These are phyloP conservation scores for Erysiphe neolycopersici DNA, from an alignment of 2,329 filamentous ascomycete species.

Conservation along the genomic window DNA sequence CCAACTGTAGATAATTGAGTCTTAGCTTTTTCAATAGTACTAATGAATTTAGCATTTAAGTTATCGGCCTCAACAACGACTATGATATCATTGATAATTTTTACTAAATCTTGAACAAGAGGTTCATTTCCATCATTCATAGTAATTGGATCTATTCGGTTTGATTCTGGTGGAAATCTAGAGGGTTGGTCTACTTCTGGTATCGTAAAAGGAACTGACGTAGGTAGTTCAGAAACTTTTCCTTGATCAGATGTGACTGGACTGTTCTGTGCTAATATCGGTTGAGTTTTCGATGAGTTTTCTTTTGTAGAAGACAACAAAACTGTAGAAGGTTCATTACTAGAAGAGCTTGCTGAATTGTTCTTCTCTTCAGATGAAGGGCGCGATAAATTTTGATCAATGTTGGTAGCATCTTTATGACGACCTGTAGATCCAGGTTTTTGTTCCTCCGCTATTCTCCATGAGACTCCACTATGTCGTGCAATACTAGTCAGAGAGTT, in stretches of 20 bases:
- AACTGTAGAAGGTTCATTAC: slow-evolving; percentile 12
- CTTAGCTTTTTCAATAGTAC: slow-evolving; percentile 66
- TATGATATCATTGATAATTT: slow-evolving; percentile 90
- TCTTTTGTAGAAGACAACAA: slow-evolving; percentile 11
- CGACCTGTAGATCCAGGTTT: slow-evolving; percentile 22
- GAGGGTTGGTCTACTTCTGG: slow-evolving; percentile 42
- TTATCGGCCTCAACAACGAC: slow-evolving; percentile 74
- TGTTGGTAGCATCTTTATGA: slow-evolving; percentile 28
- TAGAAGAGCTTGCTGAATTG: slow-evolving; percentile 5
- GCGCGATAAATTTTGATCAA: slow-evolving; percentile 8
- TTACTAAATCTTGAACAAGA: slow-evolving; percentile 75
- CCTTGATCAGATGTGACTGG: slow-evolving; percentile 5
- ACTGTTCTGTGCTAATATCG: slow-evolving; percentile 4
- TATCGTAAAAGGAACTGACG: slow-evolving; percentile 14
- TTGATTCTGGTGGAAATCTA: slow-evolving; percentile 28
- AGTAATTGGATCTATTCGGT: slow-evolving; percentile 52
- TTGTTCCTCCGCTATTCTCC: slow-evolving; percentile 41
- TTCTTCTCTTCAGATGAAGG: slow-evolving; percentile 9
- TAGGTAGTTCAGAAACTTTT: not conserved
- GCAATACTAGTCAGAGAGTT: slow-evolving; percentile 52
- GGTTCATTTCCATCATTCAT: slow-evolving; percentile 57
- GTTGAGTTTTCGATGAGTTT: slow-evolving; percentile 10
- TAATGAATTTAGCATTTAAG: slow-evolving; percentile 48
- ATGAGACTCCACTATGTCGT: slow-evolving; percentile 61
- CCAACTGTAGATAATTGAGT: slow-evolving; percentile 54